These are phyloP conservation scores for Powellomyces hirtus DNA, from an alignment of 192 early-diverging fungal genomes.

Conservation along the genomic window DNA sequence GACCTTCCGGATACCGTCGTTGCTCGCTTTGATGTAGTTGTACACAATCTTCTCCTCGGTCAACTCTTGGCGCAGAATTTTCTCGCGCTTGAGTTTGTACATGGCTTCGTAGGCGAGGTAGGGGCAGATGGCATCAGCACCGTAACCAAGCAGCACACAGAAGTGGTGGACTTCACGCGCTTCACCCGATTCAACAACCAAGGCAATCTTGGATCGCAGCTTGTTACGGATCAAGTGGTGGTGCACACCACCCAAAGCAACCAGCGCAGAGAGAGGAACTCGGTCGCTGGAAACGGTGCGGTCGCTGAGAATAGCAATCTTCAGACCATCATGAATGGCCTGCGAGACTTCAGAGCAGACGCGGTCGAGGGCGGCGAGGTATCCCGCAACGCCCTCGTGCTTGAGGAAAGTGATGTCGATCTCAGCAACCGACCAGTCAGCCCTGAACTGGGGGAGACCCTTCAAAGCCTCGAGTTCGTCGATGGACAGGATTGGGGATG, in stretches of 20 bases:
- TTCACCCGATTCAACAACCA: slow-evolving; percentile 89
- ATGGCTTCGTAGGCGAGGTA: slow-evolving; percentile 90
- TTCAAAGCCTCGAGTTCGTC: slow-evolving; percentile 80
- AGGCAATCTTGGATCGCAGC: slow-evolving; percentile 82
- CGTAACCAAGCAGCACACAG: slow-evolving; percentile 92
- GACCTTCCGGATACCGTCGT: slow-evolving; percentile 96
- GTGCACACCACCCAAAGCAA: slow-evolving; percentile 89
- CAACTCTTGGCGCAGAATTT: slow-evolving; percentile 57
- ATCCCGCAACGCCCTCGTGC: slow-evolving; percentile 74
- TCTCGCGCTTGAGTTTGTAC: slow-evolving; percentile 85
- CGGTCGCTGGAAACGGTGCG: slow-evolving; percentile 57
- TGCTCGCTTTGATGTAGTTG: slow-evolving; percentile 84
- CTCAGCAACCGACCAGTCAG: slow-evolving; percentile 73
- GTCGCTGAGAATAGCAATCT: slow-evolving; percentile 86
- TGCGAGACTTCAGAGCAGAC: slow-evolving; percentile 78
- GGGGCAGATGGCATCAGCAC: slow-evolving; percentile 92
- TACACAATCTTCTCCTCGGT: slow-evolving; percentile 67
- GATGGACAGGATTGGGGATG: slow-evolving; percentile 84
- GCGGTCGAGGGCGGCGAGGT: slow-evolving; percentile 77
- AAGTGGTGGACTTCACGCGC: slow-evolving; percentile 95
- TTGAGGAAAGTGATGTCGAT: slow-evolving; percentile 88
- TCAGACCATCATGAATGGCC: slow-evolving; percentile 77
- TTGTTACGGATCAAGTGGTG: slow-evolving; percentile 88
- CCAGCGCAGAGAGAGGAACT: slow-evolving; percentile 80
- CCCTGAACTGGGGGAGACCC: slow-evolving; percentile 59